Evolutionary conservation across 495 filamentous ascomycete species (phyloP), one percentile per base, ranked within the genome.

Genomic region (Venustampulla echinocandica): DNA sequence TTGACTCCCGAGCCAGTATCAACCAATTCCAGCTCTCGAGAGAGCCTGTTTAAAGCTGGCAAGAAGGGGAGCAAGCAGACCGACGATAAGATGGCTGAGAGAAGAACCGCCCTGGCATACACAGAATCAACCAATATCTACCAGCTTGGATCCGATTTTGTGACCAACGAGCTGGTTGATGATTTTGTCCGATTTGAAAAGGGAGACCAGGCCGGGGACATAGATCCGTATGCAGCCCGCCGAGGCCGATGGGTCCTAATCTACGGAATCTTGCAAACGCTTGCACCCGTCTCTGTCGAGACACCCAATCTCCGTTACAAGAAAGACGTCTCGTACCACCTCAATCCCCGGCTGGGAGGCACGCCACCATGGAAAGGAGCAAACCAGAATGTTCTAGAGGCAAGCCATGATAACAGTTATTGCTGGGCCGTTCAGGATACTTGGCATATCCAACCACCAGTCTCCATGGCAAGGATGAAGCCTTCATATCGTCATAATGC

Each of bases 231-330:
- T 37, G 70, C 68, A 13, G 79, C 80, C 19, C 77, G 80, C 2
- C 74, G 75, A 23, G 79, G 80, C 27, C 77, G 84, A 41, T 89
- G 84, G 84, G 65, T 85, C 2, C 62, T 88, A 10, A 72, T 88
- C 28, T 89, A 89, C 58, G 75, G 78, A 24, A 67, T 82, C 11
- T 64, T 89, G 15, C 84, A 89, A 59, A 78, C 77, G 0, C 69
- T 87, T 1, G 81, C 81, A 0, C 76, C 71, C 34, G 69, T 87
- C 32, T 73, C 80, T 6, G 82, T 85, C 25, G 82, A 87, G 52
- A 67, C 75, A 3, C 77, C 76, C 9, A 70, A 73, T 17, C 64
- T 82, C 0, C 69, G 71, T 7, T 81, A 76, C 58, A 72, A 68
- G 13, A 71, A 79, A 6, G 71, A 69, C 10, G 80, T 83, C 1